Base-by-base conservation (phyloP, 306 rosid species). In the Vachellia collinsii region DNA sequence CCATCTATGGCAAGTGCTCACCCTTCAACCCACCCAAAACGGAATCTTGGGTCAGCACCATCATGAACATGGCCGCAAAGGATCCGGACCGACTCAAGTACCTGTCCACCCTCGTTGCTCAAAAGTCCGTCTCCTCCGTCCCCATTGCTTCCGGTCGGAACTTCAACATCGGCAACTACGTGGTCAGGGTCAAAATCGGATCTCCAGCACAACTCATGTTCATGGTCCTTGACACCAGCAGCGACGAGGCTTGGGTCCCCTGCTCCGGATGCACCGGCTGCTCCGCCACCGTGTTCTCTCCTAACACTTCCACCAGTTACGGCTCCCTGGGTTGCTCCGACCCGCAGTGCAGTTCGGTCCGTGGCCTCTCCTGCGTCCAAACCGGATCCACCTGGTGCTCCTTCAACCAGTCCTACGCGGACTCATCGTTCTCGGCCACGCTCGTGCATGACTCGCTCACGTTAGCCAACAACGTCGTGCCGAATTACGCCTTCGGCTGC, bases 221-320 rank as follows among this genome's bases (percentile, higher is more conserved):
- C 88, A 90, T 93, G 95, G 97, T 93, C 43, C 82, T 94, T 0
- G 99, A 94, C 89, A 94, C 99, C 46, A 90, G 97, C 70, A 93
- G 84, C 1, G 94, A 94, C 46, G 93, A 81, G 22, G 91, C 99
- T 8, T 94, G 95, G 88, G 95, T 86, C 19, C 97, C 99, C 0
- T 89, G 94, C 75, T 84, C 91, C 3, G 97, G 92, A 6, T 92
- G 98, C 87, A 47, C 54, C 4, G 95, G 95, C 10, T 94, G 97
- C 87, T 75, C 97, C 70, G 5, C 82, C 56, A 79, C 90, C 83
- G 70, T 81, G 0, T 94, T 90, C 77, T 84, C 76, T 0, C 89
- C 97, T 11, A 88, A 89, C 1, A 61, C 65, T 3, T 94, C 97
- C 13, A 70, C 90, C 5, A 87, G 91, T 38, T 94, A 58, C 67